These are phyloP conservation scores for Kalmusia sp. DNA, from an alignment of 2,329 filamentous ascomycete genomes.

Conservation along the genomic window DNA sequence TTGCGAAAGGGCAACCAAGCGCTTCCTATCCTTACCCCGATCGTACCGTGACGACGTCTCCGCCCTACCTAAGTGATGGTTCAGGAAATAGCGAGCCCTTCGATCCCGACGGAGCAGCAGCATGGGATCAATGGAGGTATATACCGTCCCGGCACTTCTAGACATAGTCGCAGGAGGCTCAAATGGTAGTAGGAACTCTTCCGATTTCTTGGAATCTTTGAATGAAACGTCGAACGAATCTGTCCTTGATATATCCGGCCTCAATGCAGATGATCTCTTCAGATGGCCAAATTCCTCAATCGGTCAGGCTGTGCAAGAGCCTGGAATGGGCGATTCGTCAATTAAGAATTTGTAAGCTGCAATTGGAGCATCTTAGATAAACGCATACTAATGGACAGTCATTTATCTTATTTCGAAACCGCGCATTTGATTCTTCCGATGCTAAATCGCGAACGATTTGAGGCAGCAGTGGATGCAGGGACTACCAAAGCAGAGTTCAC, in stretches of 20 bases:
- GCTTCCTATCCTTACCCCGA: too few relatives aligned
- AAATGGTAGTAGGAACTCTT: background rate
- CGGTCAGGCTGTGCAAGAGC: background rate
- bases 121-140: too few relatives aligned
- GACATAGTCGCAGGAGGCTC: too few relatives aligned
- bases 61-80: too few relatives aligned
- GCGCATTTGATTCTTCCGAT: background rate
- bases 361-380: background rate
- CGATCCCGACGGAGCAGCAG: too few relatives aligned
- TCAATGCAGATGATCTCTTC: background rate
- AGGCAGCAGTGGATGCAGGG: background rate
- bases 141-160: too few relatives aligned
- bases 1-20: too few relatives aligned
- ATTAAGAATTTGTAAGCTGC: background rate
- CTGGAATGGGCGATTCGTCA: background rate
- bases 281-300: background rate
- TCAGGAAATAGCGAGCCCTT: too few relatives aligned
- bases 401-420: background rate
- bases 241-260: background rate
- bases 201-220: background rate
- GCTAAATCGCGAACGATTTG: background rate
- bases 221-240: too few relatives aligned
- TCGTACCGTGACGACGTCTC: background rate
- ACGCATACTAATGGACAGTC: background rate
- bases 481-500: background rate